Percentiles rank a stretch among this genome's conserved stretches.
Evolutionary conservation across 495 filamentous ascomycete genomes (phyloP).

Genomic region (Aspergillus leporis): DNA sequence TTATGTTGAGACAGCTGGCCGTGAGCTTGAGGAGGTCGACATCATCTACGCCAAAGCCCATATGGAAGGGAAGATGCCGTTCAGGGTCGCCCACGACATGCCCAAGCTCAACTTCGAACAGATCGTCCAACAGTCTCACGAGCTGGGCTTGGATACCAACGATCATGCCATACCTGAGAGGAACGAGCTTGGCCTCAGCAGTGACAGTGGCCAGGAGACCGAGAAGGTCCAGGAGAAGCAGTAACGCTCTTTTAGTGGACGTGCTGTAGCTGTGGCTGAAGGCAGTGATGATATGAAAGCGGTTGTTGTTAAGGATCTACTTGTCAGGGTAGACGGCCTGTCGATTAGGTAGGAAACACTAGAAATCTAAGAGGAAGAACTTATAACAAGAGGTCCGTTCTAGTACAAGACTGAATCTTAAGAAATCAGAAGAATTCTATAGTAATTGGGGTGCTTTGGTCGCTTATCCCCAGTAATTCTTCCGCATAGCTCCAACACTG

Average conservation of each 20-base stretch:
- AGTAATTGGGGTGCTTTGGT: too few species aligned
- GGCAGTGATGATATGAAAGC: not conserved
- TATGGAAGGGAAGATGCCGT: slow-evolving; percentile 36
- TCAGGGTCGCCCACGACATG: slow-evolving; percentile 28
- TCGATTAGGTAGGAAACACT: too few species aligned
- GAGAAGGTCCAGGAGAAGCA: slow-evolving; percentile 4
- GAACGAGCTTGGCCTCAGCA: slow-evolving; percentile 16
- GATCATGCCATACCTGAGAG: slow-evolving; percentile 2
- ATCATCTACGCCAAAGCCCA: slow-evolving; percentile 42
- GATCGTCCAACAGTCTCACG: slow-evolving; percentile 27
- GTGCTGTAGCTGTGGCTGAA: not conserved
- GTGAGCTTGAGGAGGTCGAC: slow-evolving; percentile 75
- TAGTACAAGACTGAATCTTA: too few species aligned
- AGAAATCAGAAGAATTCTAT: too few species aligned
- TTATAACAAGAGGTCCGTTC: too few species aligned
- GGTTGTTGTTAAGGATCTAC: too few species aligned
- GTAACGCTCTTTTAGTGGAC: not conserved
- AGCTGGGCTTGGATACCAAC: slow-evolving; percentile 11
- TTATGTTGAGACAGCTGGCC: slow-evolving; percentile 66
- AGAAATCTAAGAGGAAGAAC: too few species aligned
- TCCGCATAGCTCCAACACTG: too few species aligned
- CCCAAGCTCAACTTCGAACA: slow-evolving; percentile 36
- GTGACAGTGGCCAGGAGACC: slow-evolving; percentile 9
- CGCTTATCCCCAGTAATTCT: too few species aligned
- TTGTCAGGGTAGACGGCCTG: too few species aligned